Evolutionary conservation across 1,284 basidiomycete genomes (phyloP), one percentile per base, ranked within the genome.

Genomic region (Rhodotorula glutinis): DNA sequence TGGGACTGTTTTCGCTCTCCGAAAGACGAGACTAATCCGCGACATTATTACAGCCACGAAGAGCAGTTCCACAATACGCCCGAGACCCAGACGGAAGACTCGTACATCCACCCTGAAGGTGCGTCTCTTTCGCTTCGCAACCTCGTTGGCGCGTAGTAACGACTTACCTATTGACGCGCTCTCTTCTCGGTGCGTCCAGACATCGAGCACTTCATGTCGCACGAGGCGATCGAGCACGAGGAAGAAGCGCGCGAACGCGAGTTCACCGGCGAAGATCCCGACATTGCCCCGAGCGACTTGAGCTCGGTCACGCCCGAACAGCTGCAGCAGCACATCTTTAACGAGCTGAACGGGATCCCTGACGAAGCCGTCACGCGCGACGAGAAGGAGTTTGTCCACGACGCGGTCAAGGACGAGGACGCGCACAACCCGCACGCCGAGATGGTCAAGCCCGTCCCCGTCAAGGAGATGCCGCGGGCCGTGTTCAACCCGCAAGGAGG

Each of bases 1-100:
- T 38, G 9, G 29, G 3, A 41, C 41, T 4, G 14, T 29, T 23
- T 1, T 33, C 17, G 14, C 2, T 38, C 7, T 5, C 33, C 33
- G 11, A 11, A 38, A 38, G 7, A 11, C 33, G 33, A 38, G 33
- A 38, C 33, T 38, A 11, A 38, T 11, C 33, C 33, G 33, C 11
- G 33, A 38, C 33, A 11, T 5, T 38, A 7, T 38, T 91, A 92
- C 76, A 93, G 95, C 79, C 93, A 97, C 86, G 92, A 92, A 87
- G 90, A 96, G 82, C 82, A 91, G 79, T 96, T 85, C 82, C 95
- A 99, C 81, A 89, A 80, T 65, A 97, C 93, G 29, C 93, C 93
- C 0, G 95, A 98, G 78, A 96, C 94, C 0, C 95, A 98, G 80
- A 92, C 91, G 0, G 94, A 97, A 77, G 92, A 93, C 74, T 84